These are phyloP conservation scores for Ophiocordyceps camponoti-saundersi DNA, from an alignment of 2,329 filamentous ascomycete species.

Conservation along the genomic window DNA sequence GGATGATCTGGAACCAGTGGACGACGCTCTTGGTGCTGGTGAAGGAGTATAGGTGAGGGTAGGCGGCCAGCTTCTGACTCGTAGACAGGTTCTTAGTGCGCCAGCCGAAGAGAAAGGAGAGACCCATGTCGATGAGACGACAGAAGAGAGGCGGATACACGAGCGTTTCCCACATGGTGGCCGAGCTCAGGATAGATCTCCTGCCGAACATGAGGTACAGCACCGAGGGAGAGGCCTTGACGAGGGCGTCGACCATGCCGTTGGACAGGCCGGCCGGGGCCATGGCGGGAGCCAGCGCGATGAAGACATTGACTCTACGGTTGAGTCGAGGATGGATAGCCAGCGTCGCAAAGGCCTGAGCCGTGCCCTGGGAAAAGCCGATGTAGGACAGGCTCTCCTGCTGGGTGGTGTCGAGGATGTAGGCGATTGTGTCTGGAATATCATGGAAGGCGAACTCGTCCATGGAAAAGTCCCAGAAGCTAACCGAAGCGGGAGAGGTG, in stretches of 20 bases:
- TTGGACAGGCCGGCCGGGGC: slow-evolving; percentile 81
- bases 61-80: slow-evolving; percentile 85
- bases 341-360: slow-evolving; percentile 86
- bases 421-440: slow-evolving; percentile 86
- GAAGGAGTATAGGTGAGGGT: slow-evolving; percentile 91
- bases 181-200: slow-evolving; percentile 76
- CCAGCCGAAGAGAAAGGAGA: slow-evolving; percentile 84
- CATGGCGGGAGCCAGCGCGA: slow-evolving; percentile 92
- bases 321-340: slow-evolving; percentile 88
- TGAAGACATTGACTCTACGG: slow-evolving; percentile 86
- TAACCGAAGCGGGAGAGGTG: slow-evolving; percentile 52
- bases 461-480: slow-evolving; percentile 97
- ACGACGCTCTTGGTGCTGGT: slow-evolving; percentile 94
- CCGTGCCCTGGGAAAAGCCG: slow-evolving; percentile 92
- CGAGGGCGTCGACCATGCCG: slow-evolving; percentile 77
- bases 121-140: slow-evolving; percentile 64
- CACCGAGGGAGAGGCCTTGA: slow-evolving; percentile 85
- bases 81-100: slow-evolving; percentile 64
- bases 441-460: slow-evolving; percentile 97
- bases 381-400: slow-evolving; percentile 85
- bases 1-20: slow-evolving; percentile 99
- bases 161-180: slow-evolving; percentile 94
- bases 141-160: slow-evolving; percentile 90
- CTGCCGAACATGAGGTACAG: slow-evolving; percentile 86
- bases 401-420: slow-evolving; percentile 70